These are phyloP conservation scores for Orbilia quercus DNA, from an alignment of 2,329 filamentous ascomycete genomes.

Conservation along the genomic window DNA sequence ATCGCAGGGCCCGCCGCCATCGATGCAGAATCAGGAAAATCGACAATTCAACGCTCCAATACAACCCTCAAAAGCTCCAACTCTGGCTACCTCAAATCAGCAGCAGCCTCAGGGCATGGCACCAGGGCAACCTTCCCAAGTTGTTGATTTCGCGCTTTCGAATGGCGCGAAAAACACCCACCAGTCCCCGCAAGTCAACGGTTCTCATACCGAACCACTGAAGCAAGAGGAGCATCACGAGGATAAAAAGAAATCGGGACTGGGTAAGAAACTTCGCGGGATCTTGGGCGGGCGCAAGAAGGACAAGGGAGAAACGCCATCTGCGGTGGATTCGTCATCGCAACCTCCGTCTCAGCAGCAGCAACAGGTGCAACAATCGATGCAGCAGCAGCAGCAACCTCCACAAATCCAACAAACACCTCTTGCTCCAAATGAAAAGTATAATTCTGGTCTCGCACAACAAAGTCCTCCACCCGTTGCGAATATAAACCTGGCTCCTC, in stretches of 20 bases:
- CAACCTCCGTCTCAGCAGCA: slow-evolving; percentile 12
- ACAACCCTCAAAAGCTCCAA: background rate
- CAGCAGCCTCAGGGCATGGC: slow-evolving; percentile 2
- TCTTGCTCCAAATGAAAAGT: slow-evolving; percentile 38
- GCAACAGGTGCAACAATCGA: background rate
- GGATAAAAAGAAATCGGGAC: slow-evolving; percentile 39
- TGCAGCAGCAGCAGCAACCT: background rate
- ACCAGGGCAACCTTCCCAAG: slow-evolving; percentile 20
- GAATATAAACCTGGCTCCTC: slow-evolving; percentile 6
- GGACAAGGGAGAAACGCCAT: slow-evolving; percentile 29
- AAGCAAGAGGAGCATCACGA: slow-evolving; percentile 38
- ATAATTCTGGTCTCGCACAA: slow-evolving; percentile 14
- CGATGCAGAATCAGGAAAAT: slow-evolving; percentile 23
- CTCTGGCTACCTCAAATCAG: background rate
- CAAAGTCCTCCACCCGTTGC: slow-evolving; percentile 11
- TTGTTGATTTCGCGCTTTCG: slow-evolving; percentile 11
- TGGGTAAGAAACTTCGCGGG: slow-evolving; percentile 22
- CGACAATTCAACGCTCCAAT: slow-evolving; percentile 1
- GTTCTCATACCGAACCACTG: slow-evolving; percentile 19
- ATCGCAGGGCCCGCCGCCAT: slow-evolving; percentile 13
- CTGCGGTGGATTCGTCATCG: slow-evolving; percentile 11
- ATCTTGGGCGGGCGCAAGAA: slow-evolving; percentile 42
- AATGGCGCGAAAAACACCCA: slow-evolving; percentile 6
- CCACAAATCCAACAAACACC: slow-evolving; percentile 17
- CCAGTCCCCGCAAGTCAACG: slow-evolving; percentile 23